A percentile compares a stretch with the other conserved stretches of the same genome.
These are phyloP conservation scores for Zygosaccharomyces sapae DNA, from an alignment of 1,139 yeast species.

Conservation along the genomic window DNA sequence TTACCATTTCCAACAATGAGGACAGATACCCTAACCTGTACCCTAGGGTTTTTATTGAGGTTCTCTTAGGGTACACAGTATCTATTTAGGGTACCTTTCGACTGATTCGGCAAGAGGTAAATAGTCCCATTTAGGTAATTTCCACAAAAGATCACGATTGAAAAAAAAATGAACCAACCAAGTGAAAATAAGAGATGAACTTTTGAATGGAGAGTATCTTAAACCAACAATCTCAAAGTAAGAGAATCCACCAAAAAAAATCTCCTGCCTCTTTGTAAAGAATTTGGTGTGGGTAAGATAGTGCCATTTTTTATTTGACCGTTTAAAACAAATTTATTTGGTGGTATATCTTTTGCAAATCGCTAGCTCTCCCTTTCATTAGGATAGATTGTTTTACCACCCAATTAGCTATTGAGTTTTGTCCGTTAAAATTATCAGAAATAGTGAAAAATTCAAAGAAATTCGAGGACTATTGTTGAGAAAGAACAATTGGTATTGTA, in stretches of 20 bases:
- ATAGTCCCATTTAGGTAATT: background rate
- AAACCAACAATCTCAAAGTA: slow-evolving; percentile 3
- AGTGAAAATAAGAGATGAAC: slow-evolving; percentile 1
- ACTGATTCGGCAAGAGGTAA: background rate
- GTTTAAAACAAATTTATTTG: background rate
- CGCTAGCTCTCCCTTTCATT: background rate
- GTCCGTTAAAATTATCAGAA: background rate
- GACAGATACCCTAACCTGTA: background rate
- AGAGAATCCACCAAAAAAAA: slow-evolving; percentile 3
- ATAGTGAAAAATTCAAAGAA: background rate
- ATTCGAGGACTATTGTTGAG: background rate
- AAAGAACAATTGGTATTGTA: too few relatives aligned
- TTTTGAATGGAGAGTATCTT: slow-evolving; percentile 3
- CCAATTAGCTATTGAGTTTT: background rate
- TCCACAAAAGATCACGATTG: slow-evolving; percentile 3
- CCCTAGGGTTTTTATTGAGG: too few relatives aligned
- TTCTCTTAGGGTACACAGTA: background rate
- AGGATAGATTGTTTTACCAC: too few relatives aligned
- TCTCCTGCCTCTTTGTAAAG: slow-evolving; percentile 3
- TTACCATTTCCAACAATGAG: background rate
- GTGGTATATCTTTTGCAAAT: slow-evolving; percentile 3
- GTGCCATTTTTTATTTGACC: background rate
- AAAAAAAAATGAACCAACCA: slow-evolving; percentile 1
- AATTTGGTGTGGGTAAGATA: slow-evolving; percentile 4
- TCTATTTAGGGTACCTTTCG: background rate